Evolutionary conservation across 208 protist genomes (phyloP), one percentile per base, ranked within the genome.

Genomic region (Acanthamoeba castellanii): DNA sequence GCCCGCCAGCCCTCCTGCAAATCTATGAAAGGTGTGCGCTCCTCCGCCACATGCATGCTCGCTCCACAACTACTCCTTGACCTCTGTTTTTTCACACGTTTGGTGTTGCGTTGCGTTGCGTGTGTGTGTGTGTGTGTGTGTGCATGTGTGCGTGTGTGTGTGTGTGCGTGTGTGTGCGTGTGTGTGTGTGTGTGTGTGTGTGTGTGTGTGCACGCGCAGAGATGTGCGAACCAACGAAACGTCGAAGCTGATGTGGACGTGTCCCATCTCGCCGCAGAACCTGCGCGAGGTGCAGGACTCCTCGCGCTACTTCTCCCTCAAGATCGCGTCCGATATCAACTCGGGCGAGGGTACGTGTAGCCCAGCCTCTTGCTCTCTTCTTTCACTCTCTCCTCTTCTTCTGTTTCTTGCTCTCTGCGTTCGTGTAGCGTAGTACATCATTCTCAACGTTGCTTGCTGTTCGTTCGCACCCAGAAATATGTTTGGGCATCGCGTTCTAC

Each of bases 221-320:
- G 52, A 64, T 14, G 78, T 64, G 47, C 55, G 37, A 25, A 87
- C 42, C 7, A 87, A 61, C 25, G 52, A 87, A 27, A 32, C 78
- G 9, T 52, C 52, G 27, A 50, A 59, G 52, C 78, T 52, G 20
- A 87, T 87, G 47, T 87, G 68, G 68, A 76, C 52, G 78, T 87
- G 52, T 34, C 52, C 78, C 20, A 61, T 61, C 47, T 61, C 78
- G 27, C 78, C 78, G 6, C 52, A 87, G 27, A 87, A 61, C n/a
- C 47, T 87, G 27, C 78, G 42, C 52, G 78, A 87, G 52, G 78
- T 87, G 14, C 78, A 64, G 78, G 78, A 87, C 45, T 64, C 47
- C 7, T 64, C 78, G 42, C 78, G 78, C 34, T 87, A 87, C 47
- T 87, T 87, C 47, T 87, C 78, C 52, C 78, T 87, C 52, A 64